Base-by-base conservation (phyloP, 495 filamentous ascomycete species). In the Neurospora pannonica region DNA sequence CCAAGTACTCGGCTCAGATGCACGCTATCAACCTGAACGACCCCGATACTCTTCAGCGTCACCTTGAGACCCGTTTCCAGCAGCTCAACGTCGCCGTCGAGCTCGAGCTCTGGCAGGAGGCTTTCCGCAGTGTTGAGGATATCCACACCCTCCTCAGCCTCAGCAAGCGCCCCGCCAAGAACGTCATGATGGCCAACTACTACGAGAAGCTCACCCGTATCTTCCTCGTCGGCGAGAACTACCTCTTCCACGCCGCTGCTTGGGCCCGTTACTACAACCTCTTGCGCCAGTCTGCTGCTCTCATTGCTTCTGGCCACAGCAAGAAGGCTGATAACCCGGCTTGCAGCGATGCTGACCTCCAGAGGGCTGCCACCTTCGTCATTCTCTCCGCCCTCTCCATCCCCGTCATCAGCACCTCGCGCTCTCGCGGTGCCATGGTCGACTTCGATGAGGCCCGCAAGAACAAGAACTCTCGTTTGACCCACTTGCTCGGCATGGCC, bases 101-200 rank as follows among this genome's bases (percentile, higher is more conserved):
- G 84, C 87, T 99, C 72, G 96, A 99, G 85, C 86, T 99, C 62
- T 99, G 96, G 97, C 96, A 99, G 84, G 96, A 99, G 86, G 96
- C 96, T 75, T 99, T 99, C 90, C 91, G 95, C 78, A 97, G 94
- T 80, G 94, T 99, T 71, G 96, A 99, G 83, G 96, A 99, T 84
- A 99, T 98, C 78, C 96, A 99, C 84, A 97, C 94, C n/a, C 90
- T 99, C 74, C 89, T 99, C 76, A 98, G 91, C 87, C 89, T 98
- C 75, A 98, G 96, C 93, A 99, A 99, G 89, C 93, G 95, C 71
- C 95, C 94, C 46, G 92, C 96, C n/a, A 98, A 98, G 91, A 97
- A 98, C 83, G 88, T 97, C 76, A 98, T 98, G 95, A 99, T 99
- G 96, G 96, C 97, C 83, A 99, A 98, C 85, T 99, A 99, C 89